Evolutionary conservation across 768 basidiomycete species (phyloP).

Genomic region (Podaxis sp.): DNA sequence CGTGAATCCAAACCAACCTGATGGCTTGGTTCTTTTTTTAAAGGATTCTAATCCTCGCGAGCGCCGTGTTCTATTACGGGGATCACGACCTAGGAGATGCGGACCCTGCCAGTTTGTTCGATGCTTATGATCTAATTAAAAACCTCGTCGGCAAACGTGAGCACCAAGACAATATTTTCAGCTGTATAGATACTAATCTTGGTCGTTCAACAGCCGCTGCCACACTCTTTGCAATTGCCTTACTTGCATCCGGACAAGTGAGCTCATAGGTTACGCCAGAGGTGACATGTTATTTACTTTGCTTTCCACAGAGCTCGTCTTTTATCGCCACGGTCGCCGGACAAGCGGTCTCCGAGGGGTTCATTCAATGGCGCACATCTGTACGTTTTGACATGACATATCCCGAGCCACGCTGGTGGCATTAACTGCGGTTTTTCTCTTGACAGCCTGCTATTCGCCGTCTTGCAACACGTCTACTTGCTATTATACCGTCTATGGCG

Average conservation of each 20-base stretch:
- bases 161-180: slow-evolving; percentile 18
- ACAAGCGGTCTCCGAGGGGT: slow-evolving; percentile 89
- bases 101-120: slow-evolving; percentile 73
- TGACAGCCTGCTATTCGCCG: slow-evolving; percentile 70
- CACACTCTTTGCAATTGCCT: slow-evolving; percentile 82
- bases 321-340: slow-evolving; percentile 89
- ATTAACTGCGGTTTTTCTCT: neutral
- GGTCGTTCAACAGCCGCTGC: slow-evolving; percentile 58
- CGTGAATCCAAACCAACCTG: neutral
- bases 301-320: slow-evolving; percentile 58
- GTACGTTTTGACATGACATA: slow-evolving; percentile 33
- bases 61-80: slow-evolving; percentile 74
- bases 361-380: slow-evolving; percentile 82
- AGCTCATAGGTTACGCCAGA: slow-evolving; percentile 2
- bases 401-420: neutral
- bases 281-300: neutral
- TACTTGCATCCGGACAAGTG: slow-evolving; percentile 81
- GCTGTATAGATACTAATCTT: neutral
- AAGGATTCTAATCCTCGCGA: slow-evolving; percentile 80
- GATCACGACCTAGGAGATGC: slow-evolving; percentile 21
- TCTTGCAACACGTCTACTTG: slow-evolving; percentile 77
- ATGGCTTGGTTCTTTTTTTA: slow-evolving; percentile 3
- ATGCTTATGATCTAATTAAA: slow-evolving; percentile 76
- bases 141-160: slow-evolving; percentile 63
- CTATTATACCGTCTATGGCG: slow-evolving; percentile 78